Base-by-base conservation (phyloP, 257 asterid genomes). In the Nicotiana undulata region DNA sequence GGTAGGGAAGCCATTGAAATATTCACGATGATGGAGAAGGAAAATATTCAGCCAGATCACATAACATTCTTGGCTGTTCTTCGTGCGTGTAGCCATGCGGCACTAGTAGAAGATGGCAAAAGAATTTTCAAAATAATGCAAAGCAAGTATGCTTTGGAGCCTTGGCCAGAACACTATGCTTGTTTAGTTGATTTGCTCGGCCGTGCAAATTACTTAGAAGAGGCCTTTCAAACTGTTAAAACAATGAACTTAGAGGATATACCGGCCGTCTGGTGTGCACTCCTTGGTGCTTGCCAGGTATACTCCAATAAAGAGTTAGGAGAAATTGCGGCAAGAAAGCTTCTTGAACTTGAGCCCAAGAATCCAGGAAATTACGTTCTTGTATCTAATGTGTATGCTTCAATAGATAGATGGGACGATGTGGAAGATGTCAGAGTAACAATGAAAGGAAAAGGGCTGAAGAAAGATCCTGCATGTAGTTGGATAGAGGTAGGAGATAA, bases 151-250 rank as follows among this genome's bases (percentile, higher is more conserved):
- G 51, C 79, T 52, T 84, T 92, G 84, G 94, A 89, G 68, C 97
- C 99, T 52, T 92, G 97, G 97, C 91, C 93, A 51, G 96, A 95
- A 84, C 99, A 95, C 86, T 92, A 89, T 66, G 91, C 89, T 52
- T 91, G 95, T 85, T 29, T 93, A 84, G 97, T 93, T 52, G 99
- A 93, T 87, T 89, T 92, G 76, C 92, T 95, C 80, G 98, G 97
- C 22, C 95, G 96, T 63, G 96, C 96, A 59, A 95, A 95, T 88
- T 85, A 82, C 52, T 79, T 93, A 80, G 90, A 89, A 34, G 97
- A 91, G 85, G 97, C 98, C 18, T 88, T 87, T 63, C 86, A 89
- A 29, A 86, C 89, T 32, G 83, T 90, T 13, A 70, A 84, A 72
- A 78, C 68, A 76, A 93, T 90, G 97, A 85, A 87, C 77, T 56